phyloP scores from a whole-genome alignment of 2,329 filamentous ascomycete species.

The Trichoderma sp. region DNA sequence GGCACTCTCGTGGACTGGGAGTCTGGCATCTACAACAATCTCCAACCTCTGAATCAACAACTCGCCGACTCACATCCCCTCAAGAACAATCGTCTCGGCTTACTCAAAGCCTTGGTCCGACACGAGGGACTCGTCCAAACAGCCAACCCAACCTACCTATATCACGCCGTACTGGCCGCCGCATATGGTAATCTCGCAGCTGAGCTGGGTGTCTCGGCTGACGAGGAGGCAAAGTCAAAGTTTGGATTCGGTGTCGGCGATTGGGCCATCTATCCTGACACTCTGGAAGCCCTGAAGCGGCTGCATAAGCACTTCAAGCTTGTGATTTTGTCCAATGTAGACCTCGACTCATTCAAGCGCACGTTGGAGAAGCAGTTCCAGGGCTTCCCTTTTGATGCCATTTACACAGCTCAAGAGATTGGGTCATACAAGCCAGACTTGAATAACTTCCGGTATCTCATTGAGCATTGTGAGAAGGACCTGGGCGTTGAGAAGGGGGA shows the following conservation, averaged over 20 bases:
- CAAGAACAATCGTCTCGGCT: conserved; percentile 38
- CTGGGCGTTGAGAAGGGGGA: conserved; percentile 52
- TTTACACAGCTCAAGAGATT: conserved; percentile 70
- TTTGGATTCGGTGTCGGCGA: conserved; percentile 47
- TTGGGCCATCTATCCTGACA: conserved; percentile 60
- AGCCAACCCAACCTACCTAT: conserved; percentile 51
- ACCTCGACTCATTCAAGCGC: conserved; percentile 37
- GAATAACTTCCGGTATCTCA: conserved; percentile 65
- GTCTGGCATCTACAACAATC: conserved; percentile 55
- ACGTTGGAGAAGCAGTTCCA: conserved; percentile 40
- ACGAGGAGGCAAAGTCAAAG: conserved; percentile 29
- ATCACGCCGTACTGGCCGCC: conserved; percentile 40
- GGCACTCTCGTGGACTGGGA: conserved; percentile 81
- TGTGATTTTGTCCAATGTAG: conserved; percentile 60
- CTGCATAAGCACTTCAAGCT: conserved; percentile 55
- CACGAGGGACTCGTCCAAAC: conserved; percentile 50
- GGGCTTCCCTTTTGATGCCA: conserved; percentile 55
- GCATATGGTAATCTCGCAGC: conserved; percentile 40
- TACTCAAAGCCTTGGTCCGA: conserved; percentile 50
- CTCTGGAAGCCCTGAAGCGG: conserved; percentile 49
- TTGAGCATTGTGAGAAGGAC: conserved; percentile 50
- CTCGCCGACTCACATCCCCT: conserved; percentile 40
- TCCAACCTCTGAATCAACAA: conserved; percentile 48
- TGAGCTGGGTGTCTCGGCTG: conserved; percentile 31
- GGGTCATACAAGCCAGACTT: conserved; percentile 68